phyloP scores from a whole-genome alignment of 345 rosid species.

The Syzygium aqueum region DNA sequence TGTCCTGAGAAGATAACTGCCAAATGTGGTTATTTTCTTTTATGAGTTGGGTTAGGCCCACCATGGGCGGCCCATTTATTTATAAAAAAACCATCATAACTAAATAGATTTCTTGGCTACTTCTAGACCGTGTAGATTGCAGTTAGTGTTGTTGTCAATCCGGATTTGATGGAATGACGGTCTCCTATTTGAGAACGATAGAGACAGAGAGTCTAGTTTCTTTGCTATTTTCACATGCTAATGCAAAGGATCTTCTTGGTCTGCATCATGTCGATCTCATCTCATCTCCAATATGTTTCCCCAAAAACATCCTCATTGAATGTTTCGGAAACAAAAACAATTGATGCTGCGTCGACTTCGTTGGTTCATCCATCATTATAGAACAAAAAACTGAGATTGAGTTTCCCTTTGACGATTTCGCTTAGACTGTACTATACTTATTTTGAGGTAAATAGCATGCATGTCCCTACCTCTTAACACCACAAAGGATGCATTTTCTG shows the following conservation, averaged over 20 bases:
- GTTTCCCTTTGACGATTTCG: background rate
- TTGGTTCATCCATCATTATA: background rate
- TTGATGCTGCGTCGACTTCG: rapidly evolving
- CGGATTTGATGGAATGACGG: background rate
- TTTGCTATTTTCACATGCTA: background rate
- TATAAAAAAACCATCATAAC: no score
- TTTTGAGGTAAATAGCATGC: background rate
- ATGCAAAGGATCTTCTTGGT: background rate
- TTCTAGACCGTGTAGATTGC: no score
- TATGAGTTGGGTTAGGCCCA: no score
- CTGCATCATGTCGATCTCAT: background rate
- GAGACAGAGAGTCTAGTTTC: background rate
- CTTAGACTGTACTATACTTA: background rate
- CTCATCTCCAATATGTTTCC: background rate
- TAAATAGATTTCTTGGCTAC: no score
- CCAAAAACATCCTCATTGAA: background rate
- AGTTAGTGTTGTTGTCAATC: background rate
- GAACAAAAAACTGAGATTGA: background rate
- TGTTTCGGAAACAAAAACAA: background rate
- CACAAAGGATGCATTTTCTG: background rate
- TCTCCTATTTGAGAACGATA: background rate
- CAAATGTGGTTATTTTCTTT: no score
- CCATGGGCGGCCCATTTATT: no score
- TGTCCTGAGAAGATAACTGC: no score
- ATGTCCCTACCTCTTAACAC: background rate